Evolutionary conservation across 2,329 filamentous ascomycete species (phyloP), one percentile per base, ranked within the genome.

Genomic region (Alternaria rosae): DNA sequence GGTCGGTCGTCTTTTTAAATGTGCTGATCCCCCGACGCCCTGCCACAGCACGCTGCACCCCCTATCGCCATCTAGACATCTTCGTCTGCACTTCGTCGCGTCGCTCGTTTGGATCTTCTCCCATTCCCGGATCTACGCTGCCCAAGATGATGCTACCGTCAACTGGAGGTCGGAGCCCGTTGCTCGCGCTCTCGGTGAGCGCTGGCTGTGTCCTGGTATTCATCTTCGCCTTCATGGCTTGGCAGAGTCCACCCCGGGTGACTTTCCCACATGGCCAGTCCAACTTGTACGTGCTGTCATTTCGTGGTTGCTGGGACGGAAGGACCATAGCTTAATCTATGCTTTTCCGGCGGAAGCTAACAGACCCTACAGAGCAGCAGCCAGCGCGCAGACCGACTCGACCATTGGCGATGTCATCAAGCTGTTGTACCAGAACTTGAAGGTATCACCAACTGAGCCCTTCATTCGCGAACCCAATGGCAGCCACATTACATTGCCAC

Each of bases 171-270:
- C 74, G 75, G 45, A 75, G 69, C 61, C 75, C 75, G 54, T 65
- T 78, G 53, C 71, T 76, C 43, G 65, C 64, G 51, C 70, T 78
- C 30, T 73, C 75, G 25, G 68, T 71, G 55, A 71, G 70, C 60
- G 74, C 75, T n/a, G 73, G 70, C 25, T 68, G 66, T 26, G 67
- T 77, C 17, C 62, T 79, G 21, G 58, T 78, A 48, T 75, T 78
- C 61, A 67, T 76, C 57, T 74, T 79, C 28, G 76, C 73, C 26
- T 71, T 79, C 41, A 68, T 78, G 63, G 73, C 75, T 25, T 79
- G 74, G 75, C 74, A 75, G 54, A 70, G 68, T 25, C 75, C 75
- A 13, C 62, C 71, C 38, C 59, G 66, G 17, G 66, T 77, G 20
- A 60, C 70, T 3, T 73, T 76, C 23, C 61, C 65, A 3, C 69